Conservation (phyloP, 352 stramenopile genomes). For the Nothophytophthora sp. region DNA sequence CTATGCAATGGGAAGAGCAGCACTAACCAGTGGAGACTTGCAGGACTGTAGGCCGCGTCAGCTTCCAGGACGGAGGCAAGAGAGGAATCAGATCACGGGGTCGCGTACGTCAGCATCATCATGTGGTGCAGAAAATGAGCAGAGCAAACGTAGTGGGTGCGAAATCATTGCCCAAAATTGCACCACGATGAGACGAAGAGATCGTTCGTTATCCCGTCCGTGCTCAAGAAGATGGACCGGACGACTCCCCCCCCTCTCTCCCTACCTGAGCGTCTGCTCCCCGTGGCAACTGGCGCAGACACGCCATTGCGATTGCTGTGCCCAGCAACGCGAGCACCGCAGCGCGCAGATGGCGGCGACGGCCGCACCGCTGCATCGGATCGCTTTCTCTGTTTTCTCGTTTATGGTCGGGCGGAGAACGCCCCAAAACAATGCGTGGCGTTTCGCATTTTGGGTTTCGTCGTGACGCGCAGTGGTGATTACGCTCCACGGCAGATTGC, state of each 20-base stretch:
- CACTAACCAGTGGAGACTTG: constrained; percentile 19
- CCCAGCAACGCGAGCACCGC: constrained; percentile 4
- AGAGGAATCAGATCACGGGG: constrained; percentile 9
- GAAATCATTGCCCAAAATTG: constrained; percentile 4
- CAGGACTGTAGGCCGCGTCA: constrained; percentile 17
- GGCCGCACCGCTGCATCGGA: background rate
- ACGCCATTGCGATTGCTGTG: background rate
- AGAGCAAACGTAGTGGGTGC: constrained; percentile 1
- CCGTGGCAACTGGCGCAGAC: constrained; percentile 1
- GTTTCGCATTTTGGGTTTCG: too few species aligned
- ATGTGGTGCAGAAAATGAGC: too few species aligned
- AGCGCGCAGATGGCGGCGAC: background rate
- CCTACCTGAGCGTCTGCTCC: constrained; percentile 13
- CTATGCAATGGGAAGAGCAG: too few species aligned
- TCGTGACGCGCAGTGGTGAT: too few species aligned
- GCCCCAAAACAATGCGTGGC: too few species aligned
- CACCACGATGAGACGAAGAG: constrained; percentile 11
- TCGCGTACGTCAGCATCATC: constrained; percentile 21
- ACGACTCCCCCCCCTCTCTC: constrained; percentile 7
- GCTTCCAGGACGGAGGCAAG: constrained; percentile 9
- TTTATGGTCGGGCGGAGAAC: too few species aligned
- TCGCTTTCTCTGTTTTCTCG: constrained; percentile 3
- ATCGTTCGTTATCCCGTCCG: too few species aligned
- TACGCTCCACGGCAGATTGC: too few species aligned
- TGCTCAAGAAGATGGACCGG: constrained; percentile 8